Base-by-base conservation (phyloP, 1,284 basidiomycete species). In the Ceratobasidium papillatum region DNA sequence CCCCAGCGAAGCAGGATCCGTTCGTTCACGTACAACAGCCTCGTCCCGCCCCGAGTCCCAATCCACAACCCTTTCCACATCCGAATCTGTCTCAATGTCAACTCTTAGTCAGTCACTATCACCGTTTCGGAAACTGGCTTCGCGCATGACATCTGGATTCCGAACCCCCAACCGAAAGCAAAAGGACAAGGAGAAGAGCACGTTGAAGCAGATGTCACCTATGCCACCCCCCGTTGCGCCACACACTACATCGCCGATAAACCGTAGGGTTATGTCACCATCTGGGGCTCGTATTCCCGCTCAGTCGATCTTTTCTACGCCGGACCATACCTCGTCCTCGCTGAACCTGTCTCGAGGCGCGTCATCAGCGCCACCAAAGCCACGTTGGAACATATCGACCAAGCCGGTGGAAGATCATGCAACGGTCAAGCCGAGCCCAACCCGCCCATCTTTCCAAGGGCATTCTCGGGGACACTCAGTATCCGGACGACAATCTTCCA, bases 341-440 rank as follows among this genome's bases (percentile, higher is more conserved):
- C n/a, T 51, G 30, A 69, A 47, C 19, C 36, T 69, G 7, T 11
- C 36, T 56, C 61, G 25, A 59, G 75, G 66, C n/a, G 8, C 64
- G 25, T 62, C 64, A 27, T 74, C 75, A 22, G 75, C 49, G 0
- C 75, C 75, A 4, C 30, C 75, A 12, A 89, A 86, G 77, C 88
- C 87, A 73, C 83, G 83, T 27, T 94, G 93, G 93, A 94, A 94
- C 79, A 87, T 89, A 78, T 94, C 93, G 2, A 94, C 92, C 1
- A 92, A 85, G 61, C 76, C 81, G 3, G 89, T 89, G 32, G 86
- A 87, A 30, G 62, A 64, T 45, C 78, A 81, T 17, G 79, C 79
- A 38, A 87, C 87, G 3, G 80, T 87, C 74, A 89, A 87, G 80
- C 83, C 82, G 25, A 83, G 84, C 22, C 84, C 87, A 12, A 85